Base-by-base conservation (phyloP, 2,329 filamentous ascomycete species). In the Blastomyces emzantsi region DNA sequence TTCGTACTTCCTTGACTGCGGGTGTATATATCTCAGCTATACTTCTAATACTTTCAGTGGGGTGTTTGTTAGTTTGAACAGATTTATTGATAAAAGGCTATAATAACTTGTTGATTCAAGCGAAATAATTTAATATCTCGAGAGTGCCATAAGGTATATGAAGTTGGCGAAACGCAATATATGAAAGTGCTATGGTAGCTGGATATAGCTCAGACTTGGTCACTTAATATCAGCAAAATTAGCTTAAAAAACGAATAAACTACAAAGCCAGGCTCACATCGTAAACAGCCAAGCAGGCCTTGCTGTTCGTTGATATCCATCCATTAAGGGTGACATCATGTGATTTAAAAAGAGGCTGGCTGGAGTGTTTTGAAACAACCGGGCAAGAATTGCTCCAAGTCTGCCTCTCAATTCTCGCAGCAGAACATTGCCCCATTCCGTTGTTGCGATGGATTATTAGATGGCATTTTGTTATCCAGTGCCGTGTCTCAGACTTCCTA, bases 281-380 rank as follows among this genome's bases (percentile, higher is more conserved):
- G 7, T n/a, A 15, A 11, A 52, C 49, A 52, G 49, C 36, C 36
- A 39, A 39, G 36, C 36, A 39, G 8, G 11, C 25, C 22, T 15
- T 51, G 47, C n/a, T 28, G 13, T 45, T 43, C 15, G 25, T 51
- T 22, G n/a, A 22, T 36, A 36, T 36, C 33, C 33, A 39, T 39
- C 36, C 36, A 39, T 52, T 25, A 15, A 52, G 9, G 6, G 49
- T 2, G 49, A 67, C 66, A 66, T 66, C 65, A 62, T 64, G 62
- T 51, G 63, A 54, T 63, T 49, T 45, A 58, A 62, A 62, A 56
- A 60, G 64, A 60, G 62, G 64, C 62, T 54, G 66, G 67, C 66
- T 66, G 67, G 51, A 13, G 51, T 28, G 51, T 54, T 30, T 19
- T 33, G 30, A 54, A 54, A 19, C 30, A 54, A 33, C 25, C 25